Base-by-base conservation (phyloP, 768 basidiomycete species). In the Ramaria sp. region DNA sequence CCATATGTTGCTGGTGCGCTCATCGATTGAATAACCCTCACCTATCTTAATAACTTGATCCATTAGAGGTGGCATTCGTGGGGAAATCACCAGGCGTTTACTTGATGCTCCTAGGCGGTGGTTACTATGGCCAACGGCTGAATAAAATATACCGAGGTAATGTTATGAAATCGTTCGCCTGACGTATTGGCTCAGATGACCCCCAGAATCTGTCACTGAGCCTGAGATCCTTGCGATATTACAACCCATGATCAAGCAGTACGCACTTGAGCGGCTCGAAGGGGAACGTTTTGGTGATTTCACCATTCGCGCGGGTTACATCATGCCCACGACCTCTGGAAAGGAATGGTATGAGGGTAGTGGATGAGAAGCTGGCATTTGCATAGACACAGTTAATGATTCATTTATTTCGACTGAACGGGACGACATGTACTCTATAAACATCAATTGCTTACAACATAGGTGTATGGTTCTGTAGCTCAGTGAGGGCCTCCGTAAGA, bases 251-350 rank as follows among this genome's bases (percentile, higher is more conserved):
- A 95, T 99, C 78, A 92, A 91, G 70, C 77, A 80, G 58, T 99
- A 92, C 67, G 91, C 95, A 0, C 73, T 88, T 27, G 93, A 97
- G 69, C 78, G 95, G 47, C 72, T 75, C 3, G 84, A 89, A 9
- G 92, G 90, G 31, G 96, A 99, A 71, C 84, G 75, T 57, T 98
- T 99, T 65, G 96, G 96, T 33, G 96, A 98, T 70, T 99, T 88
- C 68, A 90, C 91, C 33, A 87, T 99, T 60, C 79, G 95, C 48
- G 86, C 82, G 24, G 92, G 94, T 45, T 92, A 94, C 65, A 92
- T 98, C 62, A 78, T 89, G 37, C 79, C 88, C 1, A 93, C 90
- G 0, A 87, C 82, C 1, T 79, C 84, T 38, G 94, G 94, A 17
- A 88, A 78, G 63, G 74, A 81, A 49, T 97, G 91, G 86, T 96